phyloP scores from a whole-genome alignment of 192 early-diverging fungal genomes.

The Linnemannia zychae region DNA sequence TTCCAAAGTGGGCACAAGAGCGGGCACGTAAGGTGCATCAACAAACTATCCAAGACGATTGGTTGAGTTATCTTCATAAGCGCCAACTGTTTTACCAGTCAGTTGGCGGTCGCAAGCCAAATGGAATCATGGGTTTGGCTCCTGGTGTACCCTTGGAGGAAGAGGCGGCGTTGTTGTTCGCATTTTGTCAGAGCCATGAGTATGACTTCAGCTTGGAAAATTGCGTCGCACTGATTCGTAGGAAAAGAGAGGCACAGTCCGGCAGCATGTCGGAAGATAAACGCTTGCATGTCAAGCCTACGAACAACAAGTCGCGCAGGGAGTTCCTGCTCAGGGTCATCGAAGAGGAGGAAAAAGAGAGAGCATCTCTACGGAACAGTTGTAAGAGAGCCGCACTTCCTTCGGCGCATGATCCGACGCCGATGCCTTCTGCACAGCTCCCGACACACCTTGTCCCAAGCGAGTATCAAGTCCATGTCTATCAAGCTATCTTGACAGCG shows the following conservation, averaged over 20 bases:
- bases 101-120: neutral
- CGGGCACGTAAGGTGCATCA: slow-evolving; percentile 16
- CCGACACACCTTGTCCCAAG: slow-evolving; percentile 28
- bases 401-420: neutral
- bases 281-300: no score
- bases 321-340: neutral
- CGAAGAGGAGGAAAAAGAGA: neutral
- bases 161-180: neutral
- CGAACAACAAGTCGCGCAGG: no score
- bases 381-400: neutral
- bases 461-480: slow-evolving; percentile 46
- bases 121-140: neutral
- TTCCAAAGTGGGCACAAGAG: slow-evolving; percentile 35
- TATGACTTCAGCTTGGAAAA: slow-evolving; percentile 6
- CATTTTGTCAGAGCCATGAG: neutral
- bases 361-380: neutral
- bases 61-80: slow-evolving; percentile 13
- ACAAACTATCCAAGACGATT: slow-evolving; percentile 17
- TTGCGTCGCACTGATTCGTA: slow-evolving; percentile 1
- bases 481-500: slow-evolving; percentile 20
- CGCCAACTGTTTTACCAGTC: slow-evolving; percentile 22
- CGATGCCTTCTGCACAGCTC: slow-evolving; percentile 25
- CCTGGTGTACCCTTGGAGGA: neutral
- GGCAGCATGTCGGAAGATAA: neutral
- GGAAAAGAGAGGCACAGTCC: neutral